Evolutionary conservation across 768 basidiomycete species (phyloP), one percentile per base, ranked within the genome.

Genomic region (Rickenella mellea): DNA sequence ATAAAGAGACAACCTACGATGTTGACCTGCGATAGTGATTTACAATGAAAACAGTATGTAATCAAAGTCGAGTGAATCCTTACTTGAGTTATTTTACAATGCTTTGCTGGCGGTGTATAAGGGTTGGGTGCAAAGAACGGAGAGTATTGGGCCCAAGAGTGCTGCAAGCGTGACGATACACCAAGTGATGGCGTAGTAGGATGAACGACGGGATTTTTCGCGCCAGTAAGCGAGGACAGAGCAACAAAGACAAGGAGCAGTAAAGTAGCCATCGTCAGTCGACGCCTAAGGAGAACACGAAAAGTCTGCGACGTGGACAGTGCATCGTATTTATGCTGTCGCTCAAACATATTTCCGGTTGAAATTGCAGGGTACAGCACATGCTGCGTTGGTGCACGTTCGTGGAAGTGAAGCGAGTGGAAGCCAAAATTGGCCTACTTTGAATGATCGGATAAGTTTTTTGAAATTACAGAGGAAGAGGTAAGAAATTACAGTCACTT

Each of bases 21-120:
- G 48, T 81, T 77, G 26, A 73, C 78, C 78, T 82, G 43, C 22
- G 12, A 24, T 28, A 21, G 6, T 15, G 11, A 22, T 32, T 27
- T 6, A 31, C 17, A 27, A 11, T n/a, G n/a, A 19, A 26, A 29
- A 27, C 15, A 14, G 17, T 24, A 22, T 11, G 14, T 32, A 21
- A 30, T 14, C 3, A 24, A 29, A 36, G 9, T 4, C 17, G 15
- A 19, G n/a, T 14, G n/a, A 1, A 4, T 14, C 47, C 55, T 40
- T 50, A 76, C 81, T 63, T 82, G 80, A n/a, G 64, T 64, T 31
- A 83, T 55, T 14, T 59, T 55, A 51, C 83, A 85, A 15, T 55
- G 54, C 3, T 53, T 49, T 2, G 78, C 77, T 0, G 73, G 72
- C 1, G 58, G 46, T 1, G 45, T 27, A 54, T 83, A 82, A 24